Percentiles rank a stretch among this genome's conserved stretches.
phyloP scores from a whole-genome alignment of 225 moss, liverwort and hornwort genomes.

The Ulota crispa region DNA sequence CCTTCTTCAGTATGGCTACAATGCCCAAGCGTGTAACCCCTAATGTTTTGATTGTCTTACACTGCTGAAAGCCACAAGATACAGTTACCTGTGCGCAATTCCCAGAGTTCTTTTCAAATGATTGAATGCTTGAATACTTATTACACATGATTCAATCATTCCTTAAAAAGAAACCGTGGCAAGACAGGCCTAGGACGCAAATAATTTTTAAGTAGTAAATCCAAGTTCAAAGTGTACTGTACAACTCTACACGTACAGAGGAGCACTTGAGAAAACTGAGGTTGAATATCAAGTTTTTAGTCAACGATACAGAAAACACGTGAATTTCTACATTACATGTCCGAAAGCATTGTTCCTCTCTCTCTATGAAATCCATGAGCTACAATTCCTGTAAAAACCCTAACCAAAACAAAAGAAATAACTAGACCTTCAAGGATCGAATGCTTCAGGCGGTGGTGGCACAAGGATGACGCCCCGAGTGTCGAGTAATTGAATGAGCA shows the following conservation, averaged over 20 bases:
- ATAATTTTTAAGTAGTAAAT: not conserved
- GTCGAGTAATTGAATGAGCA: conserved; percentile 76
- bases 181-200: not conserved
- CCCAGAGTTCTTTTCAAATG: not conserved
- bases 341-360: not conserved
- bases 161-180: not conserved
- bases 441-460: conserved; percentile 86
- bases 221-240: not conserved
- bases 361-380: not conserved
- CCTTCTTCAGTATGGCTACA: not conserved
- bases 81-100: too few relatives aligned
- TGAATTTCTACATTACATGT: not conserved
- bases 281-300: not conserved
- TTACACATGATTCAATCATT: not conserved
- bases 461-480: conserved; percentile 73
- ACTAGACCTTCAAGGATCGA: conserved; percentile 40
- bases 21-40: not conserved
- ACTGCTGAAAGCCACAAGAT: too few relatives aligned
- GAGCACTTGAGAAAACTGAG: not conserved
- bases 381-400: not conserved
- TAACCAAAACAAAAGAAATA: not conserved
- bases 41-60: too few relatives aligned
- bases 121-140: too few relatives aligned
- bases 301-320: not conserved
- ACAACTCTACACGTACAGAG: not conserved